These are phyloP conservation scores for Leishmania gerbilli DNA, from an alignment of 208 protist species.

Conservation along the genomic window DNA sequence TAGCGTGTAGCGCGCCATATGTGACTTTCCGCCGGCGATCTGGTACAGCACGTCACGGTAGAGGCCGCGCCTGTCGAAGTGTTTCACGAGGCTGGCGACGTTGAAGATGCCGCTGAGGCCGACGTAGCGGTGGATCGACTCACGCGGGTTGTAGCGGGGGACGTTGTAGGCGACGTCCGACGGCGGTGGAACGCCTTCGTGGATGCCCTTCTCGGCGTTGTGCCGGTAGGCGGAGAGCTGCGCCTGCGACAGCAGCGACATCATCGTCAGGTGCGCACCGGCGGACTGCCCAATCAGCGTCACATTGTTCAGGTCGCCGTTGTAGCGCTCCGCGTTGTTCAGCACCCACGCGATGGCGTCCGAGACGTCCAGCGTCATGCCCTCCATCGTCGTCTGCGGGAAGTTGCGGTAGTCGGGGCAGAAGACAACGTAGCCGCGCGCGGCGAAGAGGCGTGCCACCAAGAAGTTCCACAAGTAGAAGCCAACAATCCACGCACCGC, in stretches of 20 bases:
- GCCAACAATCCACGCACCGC: slow-evolving; percentile 86
- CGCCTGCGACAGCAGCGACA: slow-evolving; percentile 86
- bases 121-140: slow-evolving; percentile 79
- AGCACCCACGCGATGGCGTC: slow-evolving; percentile 89
- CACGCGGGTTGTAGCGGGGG: slow-evolving; percentile 81
- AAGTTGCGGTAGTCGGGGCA: slow-evolving; percentile 94
- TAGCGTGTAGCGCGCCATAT: slow-evolving; percentile 56
- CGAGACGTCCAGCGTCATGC: slow-evolving; percentile 88
- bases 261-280: slow-evolving; percentile 86
- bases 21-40: slow-evolving; percentile 51
- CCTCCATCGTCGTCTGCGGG: slow-evolving; percentile 89
- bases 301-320: slow-evolving; percentile 79
- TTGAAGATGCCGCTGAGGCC: slow-evolving; percentile 88
- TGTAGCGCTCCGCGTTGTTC: slow-evolving; percentile 85
- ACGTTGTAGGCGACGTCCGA: slow-evolving; percentile 79
- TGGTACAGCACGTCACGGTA: slow-evolving; percentile 61
- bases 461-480: slow-evolving; percentile 75
- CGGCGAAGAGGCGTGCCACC: slow-evolving; percentile 62
- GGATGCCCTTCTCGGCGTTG: slow-evolving; percentile 36
- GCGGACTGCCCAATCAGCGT: slow-evolving; percentile 83
- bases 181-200: slow-evolving; percentile 30
- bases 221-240: slow-evolving; percentile 61
- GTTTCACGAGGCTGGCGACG: slow-evolving; percentile 46
- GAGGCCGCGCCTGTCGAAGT: slow-evolving; percentile 69
- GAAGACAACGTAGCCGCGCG: slow-evolving; percentile 87